Evolutionary conservation across 345 rosid genomes (phyloP).

Genomic region (Linum usitatissimum): DNA sequence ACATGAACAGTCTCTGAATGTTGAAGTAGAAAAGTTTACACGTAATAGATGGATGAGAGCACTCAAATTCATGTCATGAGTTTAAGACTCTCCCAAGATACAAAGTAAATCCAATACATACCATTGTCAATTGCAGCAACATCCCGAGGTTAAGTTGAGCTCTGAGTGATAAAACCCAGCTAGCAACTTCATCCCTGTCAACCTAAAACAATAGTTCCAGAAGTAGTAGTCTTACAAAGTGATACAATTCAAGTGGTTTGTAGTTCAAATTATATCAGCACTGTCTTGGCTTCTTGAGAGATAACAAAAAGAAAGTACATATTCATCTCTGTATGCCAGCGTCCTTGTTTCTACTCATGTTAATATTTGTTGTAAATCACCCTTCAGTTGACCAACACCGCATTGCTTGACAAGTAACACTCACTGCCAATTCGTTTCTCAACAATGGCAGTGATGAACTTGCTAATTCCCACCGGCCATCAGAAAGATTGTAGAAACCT

Average conservation of each 20-base stretch:
- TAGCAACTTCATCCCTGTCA: conserved; percentile 47
- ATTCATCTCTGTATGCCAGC: background rate
- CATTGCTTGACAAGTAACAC: background rate
- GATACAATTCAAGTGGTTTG: background rate
- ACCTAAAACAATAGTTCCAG: conserved; percentile 26
- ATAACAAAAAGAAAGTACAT: background rate
- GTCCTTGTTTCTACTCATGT: background rate
- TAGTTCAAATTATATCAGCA: background rate
- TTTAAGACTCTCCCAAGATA: no score
- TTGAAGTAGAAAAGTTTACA: no score
- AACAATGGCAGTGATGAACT: background rate
- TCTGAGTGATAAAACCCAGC: conserved; percentile 79
- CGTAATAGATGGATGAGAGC: no score
- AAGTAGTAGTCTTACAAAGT: background rate
- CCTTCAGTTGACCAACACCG: background rate
- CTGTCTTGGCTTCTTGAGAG: background rate
- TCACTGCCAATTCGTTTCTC: background rate
- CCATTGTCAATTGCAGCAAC: conserved; percentile 29
- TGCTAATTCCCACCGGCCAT: background rate
- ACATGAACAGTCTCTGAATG: no score
- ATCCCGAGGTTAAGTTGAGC: conserved; percentile 43
- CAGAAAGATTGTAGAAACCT: no score
- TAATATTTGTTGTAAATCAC: background rate
- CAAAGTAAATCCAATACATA: no score
- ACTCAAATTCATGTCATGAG: no score